These are phyloP conservation scores for Colletotrichum gloeosporioides DNA, from an alignment of 2,329 filamentous ascomycete genomes.

Conservation along the genomic window DNA sequence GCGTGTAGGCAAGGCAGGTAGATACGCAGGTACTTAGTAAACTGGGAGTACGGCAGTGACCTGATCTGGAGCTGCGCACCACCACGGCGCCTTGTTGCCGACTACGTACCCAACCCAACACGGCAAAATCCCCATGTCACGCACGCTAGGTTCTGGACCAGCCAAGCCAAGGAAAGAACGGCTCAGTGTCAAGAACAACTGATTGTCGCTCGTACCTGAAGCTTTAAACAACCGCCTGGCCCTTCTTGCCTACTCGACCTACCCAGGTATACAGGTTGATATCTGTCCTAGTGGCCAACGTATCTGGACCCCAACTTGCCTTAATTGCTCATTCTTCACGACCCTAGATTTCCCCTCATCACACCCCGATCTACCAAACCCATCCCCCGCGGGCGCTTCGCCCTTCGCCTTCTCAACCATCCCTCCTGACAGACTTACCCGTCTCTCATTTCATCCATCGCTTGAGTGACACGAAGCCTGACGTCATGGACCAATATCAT, in stretches of 20 bases:
- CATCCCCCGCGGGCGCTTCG: not conserved
- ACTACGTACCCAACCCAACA: not conserved
- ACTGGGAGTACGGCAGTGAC: not conserved
- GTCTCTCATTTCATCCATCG: not conserved
- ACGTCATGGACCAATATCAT: slow-evolving; percentile 14
- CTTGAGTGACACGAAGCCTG: not conserved
- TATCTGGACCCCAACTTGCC: not conserved
- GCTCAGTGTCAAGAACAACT: not conserved
- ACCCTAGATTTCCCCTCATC: not conserved
- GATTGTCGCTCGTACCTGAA: not conserved
- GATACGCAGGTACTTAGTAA: not conserved
- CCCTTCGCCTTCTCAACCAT: not conserved
- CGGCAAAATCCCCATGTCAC: slow-evolving; percentile 4
- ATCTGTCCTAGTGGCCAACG: not conserved
- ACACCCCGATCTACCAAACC: not conserved
- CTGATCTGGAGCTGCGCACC: not conserved
- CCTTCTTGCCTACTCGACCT: not conserved
- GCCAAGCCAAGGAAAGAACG: not conserved
- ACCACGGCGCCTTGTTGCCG: not conserved
- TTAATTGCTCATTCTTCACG: not conserved
- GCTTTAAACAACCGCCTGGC: not conserved
- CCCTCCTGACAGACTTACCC: not conserved
- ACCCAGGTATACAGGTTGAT: not conserved
- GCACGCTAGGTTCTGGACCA: not conserved
- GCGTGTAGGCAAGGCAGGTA: not conserved